phyloP scores from a whole-genome alignment of 1,284 basidiomycete genomes.

The Cystobasidium slooffiae region DNA sequence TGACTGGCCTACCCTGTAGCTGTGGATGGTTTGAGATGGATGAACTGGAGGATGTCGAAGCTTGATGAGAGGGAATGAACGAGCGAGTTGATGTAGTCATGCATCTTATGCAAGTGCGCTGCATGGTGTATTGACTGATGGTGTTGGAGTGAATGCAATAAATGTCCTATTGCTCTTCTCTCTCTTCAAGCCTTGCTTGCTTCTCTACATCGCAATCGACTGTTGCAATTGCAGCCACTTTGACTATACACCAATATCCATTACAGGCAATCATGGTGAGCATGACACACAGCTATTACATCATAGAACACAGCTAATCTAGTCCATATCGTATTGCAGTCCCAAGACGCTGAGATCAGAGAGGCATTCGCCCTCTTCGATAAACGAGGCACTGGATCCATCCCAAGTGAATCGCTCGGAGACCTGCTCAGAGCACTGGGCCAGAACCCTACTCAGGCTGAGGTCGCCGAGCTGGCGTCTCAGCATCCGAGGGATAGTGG shows the following conservation, averaged over 20 bases:
- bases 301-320: background rate
- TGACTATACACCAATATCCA: no score
- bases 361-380: constrained; percentile 96
- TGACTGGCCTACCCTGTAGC: constrained; percentile 3
- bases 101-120: constrained; percentile 20
- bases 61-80: background rate
- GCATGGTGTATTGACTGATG: background rate
- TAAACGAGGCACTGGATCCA: constrained; percentile 89
- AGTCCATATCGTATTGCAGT: background rate
- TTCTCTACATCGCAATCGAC: no score
- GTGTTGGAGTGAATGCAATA: background rate
- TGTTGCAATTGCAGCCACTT: no score
- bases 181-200: background rate
- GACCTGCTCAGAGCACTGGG: constrained; percentile 92
- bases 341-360: constrained; percentile 73
- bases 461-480: constrained; percentile 81
- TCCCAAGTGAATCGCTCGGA: constrained; percentile 86
- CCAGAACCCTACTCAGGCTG: constrained; percentile 97
- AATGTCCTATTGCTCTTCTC: background rate
- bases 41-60: background rate
- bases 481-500: constrained; percentile 75
- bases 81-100: constrained; percentile 22
- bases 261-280: no score
- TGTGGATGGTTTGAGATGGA: background rate
- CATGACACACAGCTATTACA: background rate